phyloP scores from a whole-genome alignment of 2,329 filamentous ascomycete genomes.

The Claviceps sp. region DNA sequence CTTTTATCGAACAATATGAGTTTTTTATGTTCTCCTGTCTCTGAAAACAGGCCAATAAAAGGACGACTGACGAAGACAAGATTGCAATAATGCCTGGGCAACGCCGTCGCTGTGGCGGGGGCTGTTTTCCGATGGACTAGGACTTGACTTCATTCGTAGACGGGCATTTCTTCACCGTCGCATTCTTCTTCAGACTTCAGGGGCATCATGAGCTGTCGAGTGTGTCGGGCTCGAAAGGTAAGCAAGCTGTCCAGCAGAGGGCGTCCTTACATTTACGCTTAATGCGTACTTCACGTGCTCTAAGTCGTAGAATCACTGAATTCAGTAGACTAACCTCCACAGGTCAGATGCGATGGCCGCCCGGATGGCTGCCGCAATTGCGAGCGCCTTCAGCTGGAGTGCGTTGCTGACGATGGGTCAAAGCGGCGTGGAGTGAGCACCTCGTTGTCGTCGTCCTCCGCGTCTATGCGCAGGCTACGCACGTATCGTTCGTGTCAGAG shows the following conservation, averaged over 20 bases:
- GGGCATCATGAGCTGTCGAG: constrained; percentile 21
- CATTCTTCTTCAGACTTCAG: not conserved
- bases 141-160: not conserved
- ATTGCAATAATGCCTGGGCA: not conserved
- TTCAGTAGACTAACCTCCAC: not conserved
- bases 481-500: constrained; percentile 27
- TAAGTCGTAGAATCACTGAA: not conserved
- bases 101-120: not conserved
- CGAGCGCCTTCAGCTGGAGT: constrained; percentile 28
- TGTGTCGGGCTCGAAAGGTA: constrained; percentile 28
- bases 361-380: constrained; percentile 29
- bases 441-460: constrained; percentile 16
- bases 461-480: constrained; percentile 24
- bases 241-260: not conserved
- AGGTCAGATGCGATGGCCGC: constrained; percentile 30
- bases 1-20: no score
- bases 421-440: constrained; percentile 12
- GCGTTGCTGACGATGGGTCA: constrained; percentile 23
- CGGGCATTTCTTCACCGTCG: not conserved
- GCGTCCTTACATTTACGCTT: no score
- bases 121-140: not conserved
- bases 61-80: no score
- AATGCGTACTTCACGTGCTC: no score
- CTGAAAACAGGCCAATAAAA: no score
- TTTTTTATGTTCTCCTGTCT: no score